Conservation (phyloP, 2,329 filamentous ascomycete species). For the Pyrenophora tritici-repentis region DNA sequence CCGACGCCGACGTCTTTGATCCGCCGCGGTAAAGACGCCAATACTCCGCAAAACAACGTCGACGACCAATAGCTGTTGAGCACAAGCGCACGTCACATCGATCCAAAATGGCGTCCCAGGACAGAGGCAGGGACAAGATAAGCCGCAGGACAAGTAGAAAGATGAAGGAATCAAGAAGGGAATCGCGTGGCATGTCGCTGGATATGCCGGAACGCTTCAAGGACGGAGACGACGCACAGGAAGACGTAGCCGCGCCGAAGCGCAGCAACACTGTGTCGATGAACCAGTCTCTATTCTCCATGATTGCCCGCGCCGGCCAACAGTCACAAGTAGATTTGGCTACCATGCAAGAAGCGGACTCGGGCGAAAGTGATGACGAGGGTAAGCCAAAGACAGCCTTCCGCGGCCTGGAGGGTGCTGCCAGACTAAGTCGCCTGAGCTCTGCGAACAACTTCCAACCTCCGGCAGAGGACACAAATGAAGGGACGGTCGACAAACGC, state of each 20-base stretch:
- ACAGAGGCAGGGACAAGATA: constrained; percentile 30
- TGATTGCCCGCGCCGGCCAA: constrained; percentile 87
- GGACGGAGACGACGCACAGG: constrained; percentile 63
- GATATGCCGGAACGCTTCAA: constrained; percentile 63
- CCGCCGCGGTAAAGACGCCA: constrained; percentile 17
- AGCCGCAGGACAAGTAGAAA: constrained; percentile 44
- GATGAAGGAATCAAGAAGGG: constrained; percentile 35
- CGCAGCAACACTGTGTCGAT: constrained; percentile 65
- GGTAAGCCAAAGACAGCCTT: constrained; percentile 31
- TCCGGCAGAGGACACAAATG: constrained; percentile 18
- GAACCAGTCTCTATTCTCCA: constrained; percentile 92
- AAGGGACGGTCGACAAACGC: constrained; percentile 19
- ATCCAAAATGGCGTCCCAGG: constrained; percentile 43
- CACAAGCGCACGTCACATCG: constrained; percentile 14
- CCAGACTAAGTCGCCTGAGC: constrained; percentile 43
- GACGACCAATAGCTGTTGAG: constrained; percentile 10
- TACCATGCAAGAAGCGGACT: constrained; percentile 72
- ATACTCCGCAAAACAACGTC: constrained; percentile 14
- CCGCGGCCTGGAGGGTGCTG: constrained; percentile 41
- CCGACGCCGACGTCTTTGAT: constrained; percentile 17
- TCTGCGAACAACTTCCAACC: constrained; percentile 40
- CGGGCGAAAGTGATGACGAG: constrained; percentile 74
- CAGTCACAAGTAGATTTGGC: constrained; percentile 81
- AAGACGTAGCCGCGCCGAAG: constrained; percentile 64
- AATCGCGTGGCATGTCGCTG: constrained; percentile 48